phyloP scores from a whole-genome alignment of 1,284 basidiomycete species.

The Caloboletus firmus region DNA sequence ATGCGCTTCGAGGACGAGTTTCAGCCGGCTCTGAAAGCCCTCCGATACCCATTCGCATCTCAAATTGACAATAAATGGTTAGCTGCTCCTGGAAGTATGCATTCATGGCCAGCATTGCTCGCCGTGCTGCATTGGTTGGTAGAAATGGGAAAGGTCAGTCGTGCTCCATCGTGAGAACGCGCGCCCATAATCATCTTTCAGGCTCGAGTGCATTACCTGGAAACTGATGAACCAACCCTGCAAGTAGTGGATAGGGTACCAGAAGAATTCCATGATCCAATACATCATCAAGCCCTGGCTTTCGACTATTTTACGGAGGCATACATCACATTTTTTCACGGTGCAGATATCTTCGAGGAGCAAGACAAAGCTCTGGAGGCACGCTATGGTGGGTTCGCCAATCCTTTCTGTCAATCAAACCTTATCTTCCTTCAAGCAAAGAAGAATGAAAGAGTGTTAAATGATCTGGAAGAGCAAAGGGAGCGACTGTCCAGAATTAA shows the following conservation, averaged over 20 bases:
- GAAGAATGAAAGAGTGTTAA: conserved; percentile 63
- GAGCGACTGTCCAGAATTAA: conserved; percentile 47
- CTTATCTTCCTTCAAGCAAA: conserved; percentile 45
- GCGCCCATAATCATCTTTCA: conserved; percentile 15
- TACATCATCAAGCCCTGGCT: conserved; percentile 71
- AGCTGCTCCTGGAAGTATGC: conserved; percentile 80
- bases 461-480: conserved; percentile 58
- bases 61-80: conserved; percentile 79
- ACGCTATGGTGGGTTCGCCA: conserved; percentile 60
- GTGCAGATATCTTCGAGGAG: conserved; percentile 69
- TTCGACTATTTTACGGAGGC: conserved; percentile 73
- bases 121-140: conserved; percentile 88
- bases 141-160: conserved; percentile 70
- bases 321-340: conserved; percentile 72
- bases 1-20: conserved; percentile 81
- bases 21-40: conserved; percentile 65
- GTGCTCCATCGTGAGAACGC: not conserved
- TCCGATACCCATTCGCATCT: conserved; percentile 75
- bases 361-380: conserved; percentile 69
- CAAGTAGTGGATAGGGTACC: conserved; percentile 62
- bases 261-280: conserved; percentile 69
- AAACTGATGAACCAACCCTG: conserved; percentile 62
- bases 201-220: conserved; percentile 52
- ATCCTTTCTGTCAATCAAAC: not conserved
- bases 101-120: conserved; percentile 80